Percentiles rank a stretch among this genome's conserved stretches.
Evolutionary conservation across 495 filamentous ascomycete species (phyloP).

Genomic region (Achaetomiella virescens): DNA sequence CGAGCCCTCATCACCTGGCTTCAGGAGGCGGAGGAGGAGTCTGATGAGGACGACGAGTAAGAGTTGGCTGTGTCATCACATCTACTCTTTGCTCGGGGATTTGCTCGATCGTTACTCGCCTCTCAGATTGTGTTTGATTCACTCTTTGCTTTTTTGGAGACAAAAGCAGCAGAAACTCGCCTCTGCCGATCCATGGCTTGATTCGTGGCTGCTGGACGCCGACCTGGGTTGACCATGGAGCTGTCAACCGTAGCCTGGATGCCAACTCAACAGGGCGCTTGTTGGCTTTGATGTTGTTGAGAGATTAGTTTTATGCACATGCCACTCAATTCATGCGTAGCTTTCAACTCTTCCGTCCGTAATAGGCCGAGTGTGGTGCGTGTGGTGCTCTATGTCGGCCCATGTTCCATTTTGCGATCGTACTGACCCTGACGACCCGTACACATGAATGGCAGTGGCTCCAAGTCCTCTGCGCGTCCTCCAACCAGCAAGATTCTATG

Average conservation of each 20-base stretch:
- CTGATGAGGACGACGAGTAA: constrained; percentile 43
- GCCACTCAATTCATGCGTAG: background rate
- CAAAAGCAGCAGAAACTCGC: background rate
- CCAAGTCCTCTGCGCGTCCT: too few relatives aligned
- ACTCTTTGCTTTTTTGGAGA: background rate
- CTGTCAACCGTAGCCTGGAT: background rate
- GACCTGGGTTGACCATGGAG: too few relatives aligned
- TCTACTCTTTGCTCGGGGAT: background rate
- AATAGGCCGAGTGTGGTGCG: too few relatives aligned
- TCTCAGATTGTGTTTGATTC: background rate
- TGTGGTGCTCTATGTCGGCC: too few relatives aligned
- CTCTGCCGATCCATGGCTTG: background rate
- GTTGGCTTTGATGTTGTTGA: background rate
- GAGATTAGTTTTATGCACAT: background rate
- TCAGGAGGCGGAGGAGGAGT: constrained; percentile 78
- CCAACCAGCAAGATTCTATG: too few relatives aligned
- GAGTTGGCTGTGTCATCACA: background rate
- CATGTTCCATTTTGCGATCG: too few relatives aligned
- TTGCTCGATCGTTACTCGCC: background rate
- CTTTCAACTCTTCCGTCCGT: background rate
- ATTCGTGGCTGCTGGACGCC: background rate
- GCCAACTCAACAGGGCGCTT: constrained; percentile 7
- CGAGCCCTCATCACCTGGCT: constrained; percentile 90
- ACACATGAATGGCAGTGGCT: too few relatives aligned
- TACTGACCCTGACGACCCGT: too few relatives aligned